Percentiles rank a stretch among this genome's conserved stretches.
Evolutionary conservation across 495 filamentous ascomycete species (phyloP).

Genomic region (Penicillium arizonense): DNA sequence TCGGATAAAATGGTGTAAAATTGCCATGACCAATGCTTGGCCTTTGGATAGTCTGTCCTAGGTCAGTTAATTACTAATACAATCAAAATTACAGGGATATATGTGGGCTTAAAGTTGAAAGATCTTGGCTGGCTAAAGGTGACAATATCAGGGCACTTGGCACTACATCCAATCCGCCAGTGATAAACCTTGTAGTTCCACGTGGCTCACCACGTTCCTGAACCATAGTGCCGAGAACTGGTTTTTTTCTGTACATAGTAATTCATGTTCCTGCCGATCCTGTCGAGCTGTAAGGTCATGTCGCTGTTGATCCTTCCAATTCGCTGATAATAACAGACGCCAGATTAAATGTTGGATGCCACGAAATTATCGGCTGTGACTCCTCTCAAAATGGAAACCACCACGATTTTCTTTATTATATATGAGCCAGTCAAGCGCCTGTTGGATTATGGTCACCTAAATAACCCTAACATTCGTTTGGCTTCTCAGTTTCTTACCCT

Average conservation of each 20-base stretch:
- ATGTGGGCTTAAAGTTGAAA: neutral
- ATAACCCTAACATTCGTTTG: neutral
- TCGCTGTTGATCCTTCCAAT: neutral
- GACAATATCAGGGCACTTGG: neutral
- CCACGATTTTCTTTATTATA: neutral
- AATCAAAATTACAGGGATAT: neutral
- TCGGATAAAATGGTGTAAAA: too few species aligned
- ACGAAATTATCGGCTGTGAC: neutral
- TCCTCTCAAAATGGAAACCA: neutral
- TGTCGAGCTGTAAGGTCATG: neutral
- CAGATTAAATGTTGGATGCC: constrained; percentile 1
- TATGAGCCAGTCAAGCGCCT: neutral
- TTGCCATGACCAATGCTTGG: too few species aligned
- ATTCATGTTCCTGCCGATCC: neutral
- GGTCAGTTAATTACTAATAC: neutral
- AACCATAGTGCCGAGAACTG: neutral
- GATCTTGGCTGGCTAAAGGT: neutral
- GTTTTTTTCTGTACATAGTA: neutral
- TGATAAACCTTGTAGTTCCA: neutral
- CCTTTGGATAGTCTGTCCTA: neutral
- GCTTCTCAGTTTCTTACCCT: neutral
- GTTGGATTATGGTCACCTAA: neutral
- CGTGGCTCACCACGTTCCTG: neutral
- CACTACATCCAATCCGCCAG: neutral
- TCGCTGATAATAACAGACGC: neutral